phyloP scores from a whole-genome alignment of 2,329 filamentous ascomycete species.

The Annulohypoxylon truncatum region DNA sequence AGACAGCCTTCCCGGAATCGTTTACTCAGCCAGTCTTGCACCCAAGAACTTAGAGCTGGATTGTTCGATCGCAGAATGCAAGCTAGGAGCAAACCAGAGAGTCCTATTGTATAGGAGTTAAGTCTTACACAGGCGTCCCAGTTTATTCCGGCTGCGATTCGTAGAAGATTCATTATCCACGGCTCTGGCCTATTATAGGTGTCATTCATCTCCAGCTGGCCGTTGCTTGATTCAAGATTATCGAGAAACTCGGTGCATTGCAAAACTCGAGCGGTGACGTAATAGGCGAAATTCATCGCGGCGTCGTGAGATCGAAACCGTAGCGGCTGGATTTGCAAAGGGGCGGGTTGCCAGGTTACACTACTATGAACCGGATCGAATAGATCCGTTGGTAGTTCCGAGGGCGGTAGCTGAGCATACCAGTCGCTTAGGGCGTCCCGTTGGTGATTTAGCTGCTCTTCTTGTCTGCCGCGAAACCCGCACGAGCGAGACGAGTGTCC shows the following conservation, averaged over 20 bases:
- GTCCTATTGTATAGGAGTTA: constrained; percentile 42
- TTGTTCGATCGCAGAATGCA: constrained; percentile 9
- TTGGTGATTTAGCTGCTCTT: not conserved
- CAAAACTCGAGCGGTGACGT: constrained; percentile 28
- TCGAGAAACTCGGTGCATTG: constrained; percentile 21
- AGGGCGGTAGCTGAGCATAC: not conserved
- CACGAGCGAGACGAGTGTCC: not conserved
- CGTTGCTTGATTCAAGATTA: not conserved
- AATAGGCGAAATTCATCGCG: constrained; percentile 39
- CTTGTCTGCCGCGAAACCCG: not conserved
- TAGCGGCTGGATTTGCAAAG: constrained; percentile 18
- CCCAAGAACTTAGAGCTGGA: constrained; percentile 1
- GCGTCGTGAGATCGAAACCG: constrained; percentile 25
- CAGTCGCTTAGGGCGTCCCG: not conserved
- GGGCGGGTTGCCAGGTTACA: not conserved
- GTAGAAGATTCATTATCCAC: constrained; percentile 41
- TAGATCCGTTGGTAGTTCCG: not conserved
- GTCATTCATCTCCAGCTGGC: not conserved
- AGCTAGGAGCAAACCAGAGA: constrained; percentile 48
- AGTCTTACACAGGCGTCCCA: constrained; percentile 42
- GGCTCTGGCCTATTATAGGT: not conserved
- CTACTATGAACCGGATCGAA: not conserved
- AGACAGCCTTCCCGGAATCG: constrained; percentile 6
- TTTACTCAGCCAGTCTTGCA: constrained; percentile 5
- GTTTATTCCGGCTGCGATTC: constrained; percentile 38